A percentile compares a stretch with the other conserved stretches of the same genome.
Evolutionary conservation across 164 flowering plant species (phyloP).

Genomic region (Nelumbo lutea): DNA sequence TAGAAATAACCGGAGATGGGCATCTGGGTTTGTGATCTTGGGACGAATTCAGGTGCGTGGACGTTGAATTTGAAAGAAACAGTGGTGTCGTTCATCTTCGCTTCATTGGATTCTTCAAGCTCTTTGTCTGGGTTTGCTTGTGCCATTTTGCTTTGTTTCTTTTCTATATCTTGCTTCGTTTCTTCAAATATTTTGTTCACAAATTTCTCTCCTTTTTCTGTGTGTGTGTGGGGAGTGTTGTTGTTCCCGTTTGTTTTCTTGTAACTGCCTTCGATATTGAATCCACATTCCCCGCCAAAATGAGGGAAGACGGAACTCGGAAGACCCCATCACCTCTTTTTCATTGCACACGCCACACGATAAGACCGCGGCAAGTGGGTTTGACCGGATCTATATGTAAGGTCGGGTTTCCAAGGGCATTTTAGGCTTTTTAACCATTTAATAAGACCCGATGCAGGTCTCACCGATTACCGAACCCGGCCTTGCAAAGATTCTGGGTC

Average conservation of each 20-base stretch:
- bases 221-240: background rate
- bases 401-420: conserved; percentile 4
- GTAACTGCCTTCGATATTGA: conserved; percentile 30
- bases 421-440: too few species aligned
- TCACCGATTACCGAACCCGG: too few species aligned
- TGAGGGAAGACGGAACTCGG: conserved; percentile 10
- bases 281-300: conserved; percentile 43
- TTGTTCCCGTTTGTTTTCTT: conserved; percentile 13
- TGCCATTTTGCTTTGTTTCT: conserved; percentile 21
- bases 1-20: conserved; percentile 57
- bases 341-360: background rate
- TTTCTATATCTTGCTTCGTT: background rate
- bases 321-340: conserved; percentile 3
- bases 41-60: conserved; percentile 90
- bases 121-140: conserved; percentile 28
- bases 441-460: too few species aligned
- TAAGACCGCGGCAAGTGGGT: conserved; percentile 12
- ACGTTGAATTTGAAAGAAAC: conserved; percentile 74
- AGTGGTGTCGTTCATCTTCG: conserved; percentile 12
- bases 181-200: background rate
- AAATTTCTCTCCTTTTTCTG: conserved; percentile 6
- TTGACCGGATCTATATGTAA: conserved; percentile 13
- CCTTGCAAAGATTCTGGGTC: too few species aligned
- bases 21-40: conserved; percentile 54
- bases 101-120: conserved; percentile 16